Evolutionary conservation across 208 protist genomes (phyloP).

Genomic region (Trypanosoma melophagium): DNA sequence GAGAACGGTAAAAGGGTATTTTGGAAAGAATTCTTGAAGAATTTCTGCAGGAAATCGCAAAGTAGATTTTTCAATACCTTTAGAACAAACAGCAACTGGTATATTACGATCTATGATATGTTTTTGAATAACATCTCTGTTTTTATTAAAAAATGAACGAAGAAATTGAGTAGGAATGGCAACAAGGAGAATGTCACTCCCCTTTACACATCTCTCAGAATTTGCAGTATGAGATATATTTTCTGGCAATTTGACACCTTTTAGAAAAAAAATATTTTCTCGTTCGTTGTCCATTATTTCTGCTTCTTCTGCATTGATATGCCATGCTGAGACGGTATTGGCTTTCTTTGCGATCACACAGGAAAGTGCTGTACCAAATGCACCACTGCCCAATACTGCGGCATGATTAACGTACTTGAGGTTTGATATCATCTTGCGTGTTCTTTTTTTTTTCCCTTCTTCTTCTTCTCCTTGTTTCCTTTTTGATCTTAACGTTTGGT

Average conservation of each 20-base stretch:
- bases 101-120: slow-evolving; percentile 43
- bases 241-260: slow-evolving; percentile 51
- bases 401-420: slow-evolving; percentile 60
- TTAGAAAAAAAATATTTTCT: slow-evolving; percentile 82
- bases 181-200: slow-evolving; percentile 76
- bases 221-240: slow-evolving; percentile 70
- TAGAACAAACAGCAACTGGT: slow-evolving; percentile 73
- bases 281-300: slow-evolving; percentile 59
- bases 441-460: background rate
- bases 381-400: slow-evolving; percentile 78
- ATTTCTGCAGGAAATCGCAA: slow-evolving; percentile 83
- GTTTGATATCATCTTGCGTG: slow-evolving; percentile 10
- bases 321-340: slow-evolving; percentile 69
- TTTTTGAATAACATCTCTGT: slow-evolving; percentile 38
- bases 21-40: slow-evolving; percentile 67
- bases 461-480: background rate
- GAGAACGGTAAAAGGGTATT: slow-evolving; percentile 60
- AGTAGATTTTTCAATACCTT: slow-evolving; percentile 84
- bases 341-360: slow-evolving; percentile 70
- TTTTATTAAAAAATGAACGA: slow-evolving; percentile 64
- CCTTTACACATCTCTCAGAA: slow-evolving; percentile 43
- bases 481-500: too few species aligned
- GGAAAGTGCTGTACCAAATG: slow-evolving; percentile 81
- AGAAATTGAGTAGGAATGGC: slow-evolving; percentile 88
- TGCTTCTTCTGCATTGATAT: slow-evolving; percentile 66